Percentiles rank a stretch among this genome's conserved stretches.
Evolutionary conservation across 2,329 filamentous ascomycete genomes (phyloP).

Genomic region (Phoma sp.): DNA sequence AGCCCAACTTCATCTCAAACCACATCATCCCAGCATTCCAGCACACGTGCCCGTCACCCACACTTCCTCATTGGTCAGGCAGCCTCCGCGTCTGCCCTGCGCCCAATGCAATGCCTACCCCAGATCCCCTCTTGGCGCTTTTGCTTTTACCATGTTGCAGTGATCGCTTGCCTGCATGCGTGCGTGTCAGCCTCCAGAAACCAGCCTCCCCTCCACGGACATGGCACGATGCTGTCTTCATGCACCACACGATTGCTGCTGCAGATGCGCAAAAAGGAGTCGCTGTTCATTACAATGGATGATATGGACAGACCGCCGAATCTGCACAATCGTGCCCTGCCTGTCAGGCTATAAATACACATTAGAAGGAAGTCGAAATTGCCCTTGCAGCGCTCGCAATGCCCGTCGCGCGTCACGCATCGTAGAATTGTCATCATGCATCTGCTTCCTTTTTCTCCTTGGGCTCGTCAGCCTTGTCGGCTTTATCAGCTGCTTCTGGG

Average conservation of each 20-base stretch:
- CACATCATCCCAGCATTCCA: neutral
- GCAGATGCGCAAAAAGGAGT: neutral
- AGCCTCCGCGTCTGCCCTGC: neutral
- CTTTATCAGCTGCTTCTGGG: neutral
- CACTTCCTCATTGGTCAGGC: neutral
- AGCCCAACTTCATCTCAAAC: neutral
- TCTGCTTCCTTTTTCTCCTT: constrained; percentile 7
- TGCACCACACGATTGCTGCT: neutral
- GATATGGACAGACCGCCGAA: neutral
- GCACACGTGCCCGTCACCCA: neutral
- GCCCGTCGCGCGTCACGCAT: constrained; percentile 6
- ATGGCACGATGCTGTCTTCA: constrained; percentile 4
- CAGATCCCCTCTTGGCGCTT: constrained; percentile 1
- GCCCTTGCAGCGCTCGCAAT: neutral
- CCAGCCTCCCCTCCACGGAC: neutral
- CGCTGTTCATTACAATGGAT: constrained; percentile 8
- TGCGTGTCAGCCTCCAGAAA: neutral
- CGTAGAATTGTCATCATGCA: constrained; percentile 11
- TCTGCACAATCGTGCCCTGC: neutral
- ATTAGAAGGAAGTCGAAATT: constrained; percentile 4
- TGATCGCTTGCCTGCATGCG: neutral
- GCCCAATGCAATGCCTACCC: neutral
- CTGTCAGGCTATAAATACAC: constrained; percentile 13
- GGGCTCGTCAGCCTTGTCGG: constrained; percentile 5
- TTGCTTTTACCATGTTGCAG: constrained; percentile 5